phyloP scores from a whole-genome alignment of 257 asterid genomes.

The Solanum piurae region DNA sequence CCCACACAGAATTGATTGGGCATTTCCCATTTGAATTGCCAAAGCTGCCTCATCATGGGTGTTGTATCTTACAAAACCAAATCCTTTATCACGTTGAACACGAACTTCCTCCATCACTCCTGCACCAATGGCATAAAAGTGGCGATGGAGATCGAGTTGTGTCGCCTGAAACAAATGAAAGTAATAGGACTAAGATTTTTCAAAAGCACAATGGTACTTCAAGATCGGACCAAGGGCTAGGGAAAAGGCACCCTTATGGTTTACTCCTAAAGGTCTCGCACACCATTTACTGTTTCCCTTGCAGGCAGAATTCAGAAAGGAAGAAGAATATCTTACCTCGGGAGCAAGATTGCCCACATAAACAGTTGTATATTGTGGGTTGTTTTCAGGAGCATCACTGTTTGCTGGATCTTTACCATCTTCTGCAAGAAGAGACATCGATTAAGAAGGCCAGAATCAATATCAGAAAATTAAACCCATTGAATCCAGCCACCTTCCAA shows the following conservation, averaged over 20 bases:
- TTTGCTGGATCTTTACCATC: conserved; percentile 69
- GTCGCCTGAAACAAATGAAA: conserved; percentile 45
- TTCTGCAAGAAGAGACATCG: conserved; percentile 33
- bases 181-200: neutral
- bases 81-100: conserved; percentile 92
- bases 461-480: neutral
- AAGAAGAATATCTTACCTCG: conserved; percentile 37
- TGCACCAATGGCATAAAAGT: conserved; percentile 79
- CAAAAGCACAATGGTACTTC: neutral
- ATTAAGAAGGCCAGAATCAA: neutral
- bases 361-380: conserved; percentile 80
- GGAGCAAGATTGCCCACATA: conserved; percentile 96
- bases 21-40: conserved; percentile 85
- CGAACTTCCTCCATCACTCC: conserved; percentile 94
- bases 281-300: neutral
- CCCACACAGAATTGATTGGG: conserved; percentile 57
- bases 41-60: conserved; percentile 84
- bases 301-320: neutral
- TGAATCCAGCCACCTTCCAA: neutral
- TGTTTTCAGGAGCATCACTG: conserved; percentile 80
- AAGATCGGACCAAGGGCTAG: neutral
- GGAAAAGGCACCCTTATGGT: neutral
- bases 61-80: conserved; percentile 84
- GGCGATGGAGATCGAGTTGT: conserved; percentile 89
- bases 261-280: neutral